Evolutionary conservation across 1,284 basidiomycete species (phyloP), one percentile per base, ranked within the genome.

Genomic region (Ganoderma sinense): DNA sequence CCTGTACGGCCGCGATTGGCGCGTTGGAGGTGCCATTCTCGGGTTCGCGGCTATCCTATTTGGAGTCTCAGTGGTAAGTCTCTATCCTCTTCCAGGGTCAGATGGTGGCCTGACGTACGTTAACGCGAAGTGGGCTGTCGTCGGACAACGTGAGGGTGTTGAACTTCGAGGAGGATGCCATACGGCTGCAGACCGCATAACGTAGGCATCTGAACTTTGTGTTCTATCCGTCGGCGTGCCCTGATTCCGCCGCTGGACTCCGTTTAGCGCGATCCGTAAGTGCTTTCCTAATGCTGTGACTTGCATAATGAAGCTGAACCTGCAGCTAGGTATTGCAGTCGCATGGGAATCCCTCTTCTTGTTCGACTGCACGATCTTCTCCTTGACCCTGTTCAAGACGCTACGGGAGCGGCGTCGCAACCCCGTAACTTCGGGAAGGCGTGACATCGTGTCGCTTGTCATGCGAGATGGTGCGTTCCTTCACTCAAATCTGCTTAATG

Each of bases 321-420:
- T 18, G 16, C 58, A 18, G 41, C 23, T n/a, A 80, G 80, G 70
- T 7, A 18, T 77, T n/a, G 80, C 79, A 10, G 72, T 76, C 14
- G 73, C 79, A 31, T 82, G 79, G 77, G 79, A 80, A 67, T 71
- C 75, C 4, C 74, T 79, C 29, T 77, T 79, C 60, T 39, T 75
- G 1, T 82, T 75, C 58, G 81, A 82, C 68, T 16, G 69, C 1
- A 62, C 76, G 33, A 73, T 81, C 36, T 78, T 80, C 61, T 65
- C 68, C 20, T 66, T 82, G 48, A 82, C 80, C 4, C 29, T 81
- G 14, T 69, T 43, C 63, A 79, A 77, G 73, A 79, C 79, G 0
- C 73, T 71, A 62, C 70, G 73, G 51, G 65, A 73, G 39, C 66
- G 73, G 18, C 64, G 41, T 20, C 64, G 60, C 4, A 61, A 71